Conservation (phyloP, 148 eudicot genomes). For the Suaeda aralocaspica region DNA sequence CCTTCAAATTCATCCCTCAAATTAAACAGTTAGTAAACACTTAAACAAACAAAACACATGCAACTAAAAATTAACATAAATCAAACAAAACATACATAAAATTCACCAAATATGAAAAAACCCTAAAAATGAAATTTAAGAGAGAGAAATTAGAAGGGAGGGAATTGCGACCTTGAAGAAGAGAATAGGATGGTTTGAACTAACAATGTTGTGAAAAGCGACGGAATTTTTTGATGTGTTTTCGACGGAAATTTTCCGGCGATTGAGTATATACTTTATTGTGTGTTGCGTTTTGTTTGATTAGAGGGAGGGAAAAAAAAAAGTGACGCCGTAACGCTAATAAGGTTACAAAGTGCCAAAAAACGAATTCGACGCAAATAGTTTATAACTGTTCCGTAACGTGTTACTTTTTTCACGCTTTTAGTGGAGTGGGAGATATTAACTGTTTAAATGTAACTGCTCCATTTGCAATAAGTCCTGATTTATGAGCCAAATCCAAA, state of each 20-base stretch:
- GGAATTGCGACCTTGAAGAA: background rate
- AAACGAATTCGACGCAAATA: background rate
- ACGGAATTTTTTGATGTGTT: background rate
- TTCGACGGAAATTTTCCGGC: background rate
- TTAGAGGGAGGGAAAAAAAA: too few relatives aligned
- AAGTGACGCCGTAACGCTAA: too few relatives aligned
- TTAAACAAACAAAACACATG: background rate
- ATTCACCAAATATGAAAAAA: background rate
- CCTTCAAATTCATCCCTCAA: background rate
- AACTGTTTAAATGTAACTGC: too few relatives aligned
- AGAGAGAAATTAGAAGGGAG: background rate
- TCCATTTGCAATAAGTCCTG: too few relatives aligned
- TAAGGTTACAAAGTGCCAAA: conserved; percentile 13
- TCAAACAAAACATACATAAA: background rate
- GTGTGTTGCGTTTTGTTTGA: too few relatives aligned
- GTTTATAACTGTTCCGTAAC: too few relatives aligned
- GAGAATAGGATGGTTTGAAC: background rate
- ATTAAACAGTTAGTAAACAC: background rate
- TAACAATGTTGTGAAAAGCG: background rate
- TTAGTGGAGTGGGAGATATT: too few relatives aligned
- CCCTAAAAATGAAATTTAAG: background rate
- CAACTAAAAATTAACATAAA: background rate
- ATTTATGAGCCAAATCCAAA: too few relatives aligned
- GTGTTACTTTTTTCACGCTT: too few relatives aligned
- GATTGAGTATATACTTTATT: background rate